Evolutionary conservation across 352 stramenopile genomes (phyloP), one percentile per base, ranked within the genome.

Genomic region (Pythium plurisporium): DNA sequence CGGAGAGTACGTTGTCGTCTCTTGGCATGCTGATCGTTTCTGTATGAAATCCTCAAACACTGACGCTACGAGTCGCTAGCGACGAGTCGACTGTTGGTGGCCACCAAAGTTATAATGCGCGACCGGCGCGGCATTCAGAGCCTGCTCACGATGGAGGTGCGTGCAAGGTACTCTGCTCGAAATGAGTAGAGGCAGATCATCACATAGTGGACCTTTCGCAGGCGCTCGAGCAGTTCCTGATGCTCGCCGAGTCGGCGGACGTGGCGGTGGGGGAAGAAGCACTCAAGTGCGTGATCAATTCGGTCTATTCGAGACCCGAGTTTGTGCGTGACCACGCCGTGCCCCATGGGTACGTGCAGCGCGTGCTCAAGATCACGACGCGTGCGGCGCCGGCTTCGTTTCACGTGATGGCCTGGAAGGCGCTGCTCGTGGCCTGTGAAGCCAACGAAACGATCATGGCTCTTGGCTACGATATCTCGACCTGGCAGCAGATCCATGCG

Each of bases 221-320:
- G 76, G 49, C 64, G 1, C 38, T 89, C 1, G 55, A 79, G 7
- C 41, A 38, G 4, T 77, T 86, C 25, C 22, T 87, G 1, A 6
- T 17, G 1, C 23, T 76, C 2, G 65, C 65, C 43, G 67, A 72
- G 41, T 14, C 17, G 33, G 7, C 53, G 12, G 62, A 69, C 9
- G 67, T 62, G 55, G 33, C 37, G 3, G 53, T 72, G 5, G 65
- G 56, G 7, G 77, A 84, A 64, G 79, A 86, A 65, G 68, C 74
- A 25, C 53, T 90, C 45, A 90, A 86, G 57, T 90, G 79, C 64
- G 62, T 70, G 40, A 78, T 90, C 49, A 90, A 90, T 45, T 84
- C 70, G 22, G 66, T 88, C 9, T 86, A 82, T 55, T 78, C 62
- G 25, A 66, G 79, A 7, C 75, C 73, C 6, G 72, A 82, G 6